Percentiles rank a stretch among this genome's conserved stretches.
Evolutionary conservation across 2,329 filamentous ascomycete species (phyloP).

Genomic region (Hansfordia pulvinata): DNA sequence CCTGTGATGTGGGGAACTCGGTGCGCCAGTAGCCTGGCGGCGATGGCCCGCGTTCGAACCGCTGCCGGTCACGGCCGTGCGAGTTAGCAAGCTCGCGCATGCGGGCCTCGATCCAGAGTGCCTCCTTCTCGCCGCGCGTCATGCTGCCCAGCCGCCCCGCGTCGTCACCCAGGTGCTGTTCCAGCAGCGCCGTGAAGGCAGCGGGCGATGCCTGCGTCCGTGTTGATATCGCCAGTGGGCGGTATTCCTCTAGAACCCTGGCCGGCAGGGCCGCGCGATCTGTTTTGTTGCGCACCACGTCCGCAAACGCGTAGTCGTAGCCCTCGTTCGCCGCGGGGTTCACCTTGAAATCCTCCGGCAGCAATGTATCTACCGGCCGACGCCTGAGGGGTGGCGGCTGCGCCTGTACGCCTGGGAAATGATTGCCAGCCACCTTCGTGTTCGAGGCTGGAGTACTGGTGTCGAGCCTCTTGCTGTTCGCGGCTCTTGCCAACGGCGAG

Average conservation of each 20-base stretch:
- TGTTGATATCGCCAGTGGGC: constrained; percentile 45
- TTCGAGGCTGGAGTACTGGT: too few species aligned
- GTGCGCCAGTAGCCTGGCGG: constrained; percentile 85
- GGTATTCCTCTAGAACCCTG: constrained; percentile 59
- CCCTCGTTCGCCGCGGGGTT: constrained; percentile 63
- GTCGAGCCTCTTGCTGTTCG: too few species aligned
- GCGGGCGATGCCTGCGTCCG: constrained; percentile 19
- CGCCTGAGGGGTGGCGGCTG: too few species aligned
- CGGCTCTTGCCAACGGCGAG: too few species aligned
- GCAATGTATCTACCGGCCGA: too few species aligned
- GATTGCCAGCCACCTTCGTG: constrained; percentile 1
- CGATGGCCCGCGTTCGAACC: constrained; percentile 55
- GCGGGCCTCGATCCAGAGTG: constrained; percentile 63
- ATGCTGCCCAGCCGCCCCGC: constrained; percentile 46
- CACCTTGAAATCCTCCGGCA: constrained; percentile 75
- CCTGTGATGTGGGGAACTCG: constrained; percentile 83
- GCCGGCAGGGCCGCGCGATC: constrained; percentile 59
- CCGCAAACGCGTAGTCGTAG: constrained; percentile 56
- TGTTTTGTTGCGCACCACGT: constrained; percentile 58
- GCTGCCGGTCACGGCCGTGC: constrained; percentile 64
- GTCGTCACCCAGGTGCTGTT: constrained; percentile 42
- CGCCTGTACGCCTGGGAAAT: too few species aligned
- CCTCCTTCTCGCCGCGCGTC: constrained; percentile 44
- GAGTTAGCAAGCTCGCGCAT: constrained; percentile 59
- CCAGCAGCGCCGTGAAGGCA: constrained; percentile 26